A percentile compares a stretch with the other conserved stretches of the same genome.
These are phyloP conservation scores for Agastache rugosa DNA, from an alignment of 257 asterid genomes.

Conservation along the genomic window DNA sequence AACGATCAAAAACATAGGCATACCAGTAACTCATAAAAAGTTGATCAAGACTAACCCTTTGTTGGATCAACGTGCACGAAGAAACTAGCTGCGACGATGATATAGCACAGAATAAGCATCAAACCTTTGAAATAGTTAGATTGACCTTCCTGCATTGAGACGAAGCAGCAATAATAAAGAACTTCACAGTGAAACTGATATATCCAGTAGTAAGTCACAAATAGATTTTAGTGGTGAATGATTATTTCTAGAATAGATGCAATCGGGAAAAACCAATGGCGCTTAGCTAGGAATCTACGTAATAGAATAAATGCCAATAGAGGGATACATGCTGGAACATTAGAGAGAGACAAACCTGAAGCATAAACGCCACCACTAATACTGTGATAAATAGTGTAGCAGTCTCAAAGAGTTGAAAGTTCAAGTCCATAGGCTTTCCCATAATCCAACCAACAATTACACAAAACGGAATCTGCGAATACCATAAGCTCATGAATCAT, in stretches of 20 bases:
- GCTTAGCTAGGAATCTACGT: neutral
- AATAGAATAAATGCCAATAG: neutral
- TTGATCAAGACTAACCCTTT: slow-evolving; percentile 55
- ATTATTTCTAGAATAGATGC: neutral
- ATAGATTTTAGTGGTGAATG: neutral
- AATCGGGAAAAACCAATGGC: neutral
- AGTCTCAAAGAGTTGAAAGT: slow-evolving; percentile 96
- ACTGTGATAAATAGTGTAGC: slow-evolving; percentile 96
- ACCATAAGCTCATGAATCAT: slow-evolving; percentile 34
- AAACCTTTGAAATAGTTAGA: slow-evolving; percentile 92
- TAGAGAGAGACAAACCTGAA: slow-evolving; percentile 66
- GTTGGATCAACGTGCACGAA: slow-evolving; percentile 88
- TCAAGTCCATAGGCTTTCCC: slow-evolving; percentile 98
- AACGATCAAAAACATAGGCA: slow-evolving; percentile 8
- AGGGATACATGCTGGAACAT: neutral
- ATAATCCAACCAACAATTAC: slow-evolving; percentile 95
- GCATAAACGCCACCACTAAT: slow-evolving; percentile 98
- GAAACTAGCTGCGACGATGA: slow-evolving; percentile 97
- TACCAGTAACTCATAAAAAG: slow-evolving; percentile 20
- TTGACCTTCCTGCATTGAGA: slow-evolving; percentile 82
- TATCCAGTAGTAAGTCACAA: too few species aligned
- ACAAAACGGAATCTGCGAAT: slow-evolving; percentile 94
- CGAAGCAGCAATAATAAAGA: slow-evolving; percentile 27
- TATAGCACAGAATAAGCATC: slow-evolving; percentile 90
- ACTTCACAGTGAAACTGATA: neutral